A percentile compares a stretch with the other conserved stretches of the same genome.
Conservation (phyloP, 441 rosid genomes). For the Oxalis stricta region DNA sequence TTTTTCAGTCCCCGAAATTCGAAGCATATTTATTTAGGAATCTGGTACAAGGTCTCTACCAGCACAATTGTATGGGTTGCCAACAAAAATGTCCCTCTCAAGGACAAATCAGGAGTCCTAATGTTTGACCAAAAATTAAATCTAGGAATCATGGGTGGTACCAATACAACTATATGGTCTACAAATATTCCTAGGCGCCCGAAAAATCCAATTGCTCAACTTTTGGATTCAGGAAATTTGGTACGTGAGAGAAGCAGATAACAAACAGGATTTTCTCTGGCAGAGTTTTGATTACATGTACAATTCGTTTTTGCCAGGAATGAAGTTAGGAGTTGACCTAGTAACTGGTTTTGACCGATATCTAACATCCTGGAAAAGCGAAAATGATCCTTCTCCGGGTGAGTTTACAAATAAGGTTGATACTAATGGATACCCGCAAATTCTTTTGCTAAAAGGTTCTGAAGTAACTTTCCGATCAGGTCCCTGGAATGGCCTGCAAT, state of each 20-base stretch:
- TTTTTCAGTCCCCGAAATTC: slow-evolving; percentile 6
- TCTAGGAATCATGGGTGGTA: not conserved
- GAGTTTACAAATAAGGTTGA: not conserved
- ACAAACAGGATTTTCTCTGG: not conserved
- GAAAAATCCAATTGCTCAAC: slow-evolving; percentile 1
- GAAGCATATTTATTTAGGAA: slow-evolving; percentile 3
- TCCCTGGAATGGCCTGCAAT: slow-evolving; percentile 6
- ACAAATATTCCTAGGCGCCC: not conserved
- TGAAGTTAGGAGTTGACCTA: slow-evolving; percentile 15
- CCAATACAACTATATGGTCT: not conserved
- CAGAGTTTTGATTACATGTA: slow-evolving; percentile 15
- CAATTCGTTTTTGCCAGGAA: slow-evolving; percentile 11
- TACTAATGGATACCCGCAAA: slow-evolving; percentile 10
- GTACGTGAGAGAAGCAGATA: slow-evolving; percentile 6
- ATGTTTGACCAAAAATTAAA: not conserved
- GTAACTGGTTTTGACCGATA: not conserved
- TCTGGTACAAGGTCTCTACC: slow-evolving; percentile 7
- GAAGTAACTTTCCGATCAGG: not conserved
- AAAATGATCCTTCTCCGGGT: slow-evolving; percentile 11
- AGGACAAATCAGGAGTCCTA: not conserved
- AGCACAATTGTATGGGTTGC: slow-evolving; percentile 11
- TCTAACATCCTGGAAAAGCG: slow-evolving; percentile 13
- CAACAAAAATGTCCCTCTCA: slow-evolving; percentile 4
- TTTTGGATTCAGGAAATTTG: slow-evolving; percentile 19
- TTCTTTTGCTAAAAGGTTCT: not conserved